Conservation (phyloP, 208 protist genomes). For the Trypanosoma theileri region DNA sequence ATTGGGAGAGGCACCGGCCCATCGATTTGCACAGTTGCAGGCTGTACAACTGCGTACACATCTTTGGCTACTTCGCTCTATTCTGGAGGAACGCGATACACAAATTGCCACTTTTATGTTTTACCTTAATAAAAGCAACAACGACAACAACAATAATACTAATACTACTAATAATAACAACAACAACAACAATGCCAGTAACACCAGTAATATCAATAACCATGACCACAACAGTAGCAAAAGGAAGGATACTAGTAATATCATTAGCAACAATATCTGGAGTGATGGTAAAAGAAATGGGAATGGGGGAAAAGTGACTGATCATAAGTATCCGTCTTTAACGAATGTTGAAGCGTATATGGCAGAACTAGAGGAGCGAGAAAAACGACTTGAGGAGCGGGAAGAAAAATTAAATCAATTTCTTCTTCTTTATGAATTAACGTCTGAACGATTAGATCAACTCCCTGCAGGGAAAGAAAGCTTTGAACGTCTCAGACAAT, state of each 20-base stretch:
- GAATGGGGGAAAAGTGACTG: neutral
- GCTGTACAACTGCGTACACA: slow-evolving; percentile 66
- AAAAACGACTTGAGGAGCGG: slow-evolving; percentile 43
- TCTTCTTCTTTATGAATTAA: slow-evolving; percentile 81
- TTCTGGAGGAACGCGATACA: slow-evolving; percentile 46
- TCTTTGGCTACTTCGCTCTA: slow-evolving; percentile 49
- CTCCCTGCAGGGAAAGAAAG: slow-evolving; percentile 32
- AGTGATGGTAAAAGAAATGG: neutral
- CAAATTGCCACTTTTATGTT: slow-evolving; percentile 16
- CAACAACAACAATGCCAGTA: neutral
- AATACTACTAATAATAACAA: slow-evolving; percentile 7
- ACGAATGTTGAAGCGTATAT: neutral
- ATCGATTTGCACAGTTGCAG: slow-evolving; percentile 70
- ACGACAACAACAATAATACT: neutral
- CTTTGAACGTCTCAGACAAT: slow-evolving; percentile 20
- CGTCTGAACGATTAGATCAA: slow-evolving; percentile 65
- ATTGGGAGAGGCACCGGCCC: slow-evolving; percentile 10
- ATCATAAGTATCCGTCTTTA: neutral
- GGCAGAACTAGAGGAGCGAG: slow-evolving; percentile 33
- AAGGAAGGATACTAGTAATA: neutral
- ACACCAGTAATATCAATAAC: too few species aligned
- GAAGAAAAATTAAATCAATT: slow-evolving; percentile 75
- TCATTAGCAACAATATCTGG: neutral
- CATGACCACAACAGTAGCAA: neutral
- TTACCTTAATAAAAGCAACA: neutral